Evolutionary conservation across 2,329 filamentous ascomycete genomes (phyloP), one percentile per base, ranked within the genome.

Genomic region (Annulohypoxylon truncatum): DNA sequence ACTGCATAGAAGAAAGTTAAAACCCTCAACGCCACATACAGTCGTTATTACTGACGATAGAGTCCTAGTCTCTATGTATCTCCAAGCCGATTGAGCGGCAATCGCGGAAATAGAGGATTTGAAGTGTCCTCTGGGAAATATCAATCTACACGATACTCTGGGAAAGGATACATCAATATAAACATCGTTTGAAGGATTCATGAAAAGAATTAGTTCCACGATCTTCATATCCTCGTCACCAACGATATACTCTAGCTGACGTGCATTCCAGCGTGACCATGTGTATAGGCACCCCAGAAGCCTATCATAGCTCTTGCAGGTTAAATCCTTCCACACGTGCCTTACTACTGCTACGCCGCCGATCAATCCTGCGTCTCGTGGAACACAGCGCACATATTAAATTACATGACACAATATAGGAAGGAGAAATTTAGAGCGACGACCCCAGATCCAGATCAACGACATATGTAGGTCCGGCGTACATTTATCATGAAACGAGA

Each of bases 221-320:
- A 31, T 50, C 31, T 47, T 26, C 15, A 42, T 58, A 10, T 55
- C 12, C 22, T 18, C 38, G 7, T 26, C 42, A 15, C 31, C 46
- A 57, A 38, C 46, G n/a, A 10, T 48, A 56, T 15, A 58, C 35
- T 22, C n/a, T 26, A 56, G 57, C 66, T 65, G 46, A 66, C 54
- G 22, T 57, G 33, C 29, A 9, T n/a, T 12, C 22, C 42, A 22
- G 28, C 10, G 22, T 42, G 52, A 13, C 15, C 22, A 47, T 53
- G 26, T 29, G 18, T 57, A 56, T 46, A 29, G 38, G 51, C 29
- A 48, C 55, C 26, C 48, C n/a, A 15, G 15, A 47, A 63, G 50
- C 46, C 33, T n/a, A 38, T 10, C 6, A 46, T 40, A 28, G 2
- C 20, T 52, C 31, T 48, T 55, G 54, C 52, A 42, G 26, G 42